Conservation (phyloP, 1,284 basidiomycete genomes). For the Malassezia brasiliensis region DNA sequence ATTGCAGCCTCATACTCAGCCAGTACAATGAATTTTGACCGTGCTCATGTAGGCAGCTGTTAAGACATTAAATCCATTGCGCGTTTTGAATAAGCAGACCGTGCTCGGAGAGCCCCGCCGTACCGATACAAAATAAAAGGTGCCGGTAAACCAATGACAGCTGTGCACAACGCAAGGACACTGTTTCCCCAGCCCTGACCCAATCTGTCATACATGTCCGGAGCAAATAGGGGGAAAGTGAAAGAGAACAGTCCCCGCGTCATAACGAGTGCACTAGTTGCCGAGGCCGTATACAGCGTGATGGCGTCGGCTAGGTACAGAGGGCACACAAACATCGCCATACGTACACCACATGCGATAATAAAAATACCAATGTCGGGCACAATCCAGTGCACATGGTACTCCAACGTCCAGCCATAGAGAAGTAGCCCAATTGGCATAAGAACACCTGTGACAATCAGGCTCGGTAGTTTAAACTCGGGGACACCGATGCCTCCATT, state of each 20-base stretch:
- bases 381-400: slow-evolving; percentile 58
- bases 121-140: slow-evolving; percentile 6
- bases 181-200: slow-evolving; percentile 53
- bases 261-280: slow-evolving; percentile 13
- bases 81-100: not conserved
- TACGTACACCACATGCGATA: slow-evolving; percentile 19
- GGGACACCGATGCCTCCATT: slow-evolving; percentile 57
- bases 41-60: too few species aligned
- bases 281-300: slow-evolving; percentile 18
- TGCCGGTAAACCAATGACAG: slow-evolving; percentile 23
- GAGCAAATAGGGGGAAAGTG: slow-evolving; percentile 65
- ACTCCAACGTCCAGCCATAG: slow-evolving; percentile 59
- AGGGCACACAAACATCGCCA: slow-evolving; percentile 7
- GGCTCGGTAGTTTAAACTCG: slow-evolving; percentile 50
- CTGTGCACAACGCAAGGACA: slow-evolving; percentile 20
- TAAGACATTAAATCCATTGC: slow-evolving; percentile 4
- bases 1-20: too few species aligned
- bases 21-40: too few species aligned
- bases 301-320: slow-evolving; percentile 24
- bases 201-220: slow-evolving; percentile 56
- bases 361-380: slow-evolving; percentile 52
- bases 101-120: not conserved
- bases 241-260: slow-evolving; percentile 6
- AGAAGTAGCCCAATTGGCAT: slow-evolving; percentile 58
- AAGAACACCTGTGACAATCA: slow-evolving; percentile 56